phyloP scores from a whole-genome alignment of 208 protist species.

The Crithidia mellificae region DNA sequence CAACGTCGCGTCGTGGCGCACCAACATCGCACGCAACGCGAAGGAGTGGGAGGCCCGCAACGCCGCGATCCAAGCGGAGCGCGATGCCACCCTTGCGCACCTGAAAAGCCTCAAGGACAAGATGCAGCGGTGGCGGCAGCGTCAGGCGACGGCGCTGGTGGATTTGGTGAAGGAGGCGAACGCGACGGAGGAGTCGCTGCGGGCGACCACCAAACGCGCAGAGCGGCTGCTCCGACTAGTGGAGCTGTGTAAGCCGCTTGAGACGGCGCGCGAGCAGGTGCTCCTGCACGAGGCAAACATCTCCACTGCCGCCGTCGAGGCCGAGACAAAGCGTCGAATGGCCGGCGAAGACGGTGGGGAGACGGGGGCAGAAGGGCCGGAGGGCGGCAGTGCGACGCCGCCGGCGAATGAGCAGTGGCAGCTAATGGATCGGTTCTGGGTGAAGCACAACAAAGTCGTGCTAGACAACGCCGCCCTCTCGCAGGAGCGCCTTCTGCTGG shows the following conservation, averaged over 20 bases:
- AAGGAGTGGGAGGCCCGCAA: conserved; percentile 94
- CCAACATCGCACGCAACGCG: conserved; percentile 88
- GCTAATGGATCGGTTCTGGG: conserved; percentile 94
- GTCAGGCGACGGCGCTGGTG: conserved; percentile 79
- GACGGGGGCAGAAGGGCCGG: conserved; percentile 25
- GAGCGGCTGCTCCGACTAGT: conserved; percentile 92
- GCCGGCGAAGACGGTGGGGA: conserved; percentile 41
- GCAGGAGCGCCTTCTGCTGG: conserved; percentile 87
- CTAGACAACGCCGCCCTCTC: conserved; percentile 94
- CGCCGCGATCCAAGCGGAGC: conserved; percentile 86
- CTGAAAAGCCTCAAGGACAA: conserved; percentile 93
- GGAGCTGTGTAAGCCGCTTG: conserved; percentile 92
- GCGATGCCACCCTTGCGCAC: conserved; percentile 90
- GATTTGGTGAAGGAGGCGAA: conserved; percentile 92
- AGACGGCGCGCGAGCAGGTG: conserved; percentile 96
- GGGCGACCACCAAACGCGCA: conserved; percentile 66
- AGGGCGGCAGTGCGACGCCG: conserved; percentile 10
- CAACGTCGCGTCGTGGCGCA: conserved; percentile 88
- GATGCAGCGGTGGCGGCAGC: conserved; percentile 92
- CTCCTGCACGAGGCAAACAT: conserved; percentile 86
- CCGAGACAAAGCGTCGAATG: conserved; percentile 62
- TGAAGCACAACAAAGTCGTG: conserved; percentile 95
- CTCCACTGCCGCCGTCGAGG: conserved; percentile 69
- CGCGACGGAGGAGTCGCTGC: conserved; percentile 71
- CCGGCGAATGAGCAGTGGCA: conserved; percentile 81